Evolutionary conservation across 2,329 filamentous ascomycete genomes (phyloP).

Genomic region (Pezizomycotina sp.): DNA sequence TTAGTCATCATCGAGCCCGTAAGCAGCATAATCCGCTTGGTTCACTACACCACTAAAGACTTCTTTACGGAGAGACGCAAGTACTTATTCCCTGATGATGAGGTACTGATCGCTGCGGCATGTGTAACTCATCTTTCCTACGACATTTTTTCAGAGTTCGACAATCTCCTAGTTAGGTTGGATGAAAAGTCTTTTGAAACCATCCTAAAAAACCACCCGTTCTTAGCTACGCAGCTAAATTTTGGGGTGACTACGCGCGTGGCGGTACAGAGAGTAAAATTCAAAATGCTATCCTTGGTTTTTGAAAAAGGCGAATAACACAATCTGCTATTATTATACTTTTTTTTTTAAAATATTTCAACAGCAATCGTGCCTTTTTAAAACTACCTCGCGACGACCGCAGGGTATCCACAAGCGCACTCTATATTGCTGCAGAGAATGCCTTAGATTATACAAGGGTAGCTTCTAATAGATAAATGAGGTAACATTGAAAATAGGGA

Average conservation of each 20-base stretch:
- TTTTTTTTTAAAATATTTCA: not conserved
- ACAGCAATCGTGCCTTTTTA: not conserved
- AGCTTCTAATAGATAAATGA: too few relatives aligned
- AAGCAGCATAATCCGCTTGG: constrained; percentile 23
- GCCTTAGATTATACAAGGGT: not conserved
- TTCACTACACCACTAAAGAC: constrained; percentile 27
- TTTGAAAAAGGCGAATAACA: not conserved
- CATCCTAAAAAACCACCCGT: not conserved
- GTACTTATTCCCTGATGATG: not conserved
- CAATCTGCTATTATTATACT: too few relatives aligned
- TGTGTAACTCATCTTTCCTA: constrained; percentile 7
- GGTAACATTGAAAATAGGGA: constrained; percentile 2
- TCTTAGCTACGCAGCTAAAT: constrained; percentile 3
- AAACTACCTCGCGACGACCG: not conserved
- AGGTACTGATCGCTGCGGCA: constrained; percentile 3
- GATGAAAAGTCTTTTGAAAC: not conserved
- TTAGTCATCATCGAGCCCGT: constrained; percentile 25
- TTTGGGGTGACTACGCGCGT: constrained; percentile 5
- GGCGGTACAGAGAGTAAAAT: not conserved
- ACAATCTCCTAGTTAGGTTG: not conserved
- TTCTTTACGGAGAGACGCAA: constrained; percentile 20
- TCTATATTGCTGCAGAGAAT: constrained; percentile 1
- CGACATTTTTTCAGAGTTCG: constrained; percentile 4
- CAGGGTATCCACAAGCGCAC: constrained; percentile 4
- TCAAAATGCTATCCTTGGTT: not conserved